Base-by-base conservation (phyloP, 2,329 filamentous ascomycete genomes). In the Diaporthe destruens region DNA sequence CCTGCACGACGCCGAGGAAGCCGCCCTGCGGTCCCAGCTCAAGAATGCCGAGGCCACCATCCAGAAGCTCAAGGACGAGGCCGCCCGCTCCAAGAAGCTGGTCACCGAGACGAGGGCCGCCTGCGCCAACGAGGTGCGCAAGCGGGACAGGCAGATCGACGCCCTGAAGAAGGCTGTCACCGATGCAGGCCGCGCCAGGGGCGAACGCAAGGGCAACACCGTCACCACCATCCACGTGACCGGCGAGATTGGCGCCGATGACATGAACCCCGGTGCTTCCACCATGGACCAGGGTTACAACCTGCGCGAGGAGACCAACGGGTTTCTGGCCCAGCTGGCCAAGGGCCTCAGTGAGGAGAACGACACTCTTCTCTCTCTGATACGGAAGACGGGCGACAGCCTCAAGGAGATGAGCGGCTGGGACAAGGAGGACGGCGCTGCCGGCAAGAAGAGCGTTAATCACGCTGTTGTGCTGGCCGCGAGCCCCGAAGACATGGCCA, bases 301-400 rank as follows among this genome's bases (percentile, higher is more conserved):
- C 77, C 84, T 98, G 74, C 91, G 92, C 77, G 90, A 92, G 80
- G 96, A 98, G 83, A 97, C 96, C 6, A 98, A 96, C 61, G 92
- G 95, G 65, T 98, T 98, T 79, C 85, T 99, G 72, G 96, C 95
- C 0, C 91, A 93, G 78, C 84, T 98, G 72, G 95, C 94, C 39
- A 93, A 93, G 80, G 91, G 90, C 51, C 84, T 98, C 72, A 96
- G 94, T 78, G 94, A 97, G 76, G 96, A 99, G 81, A 99, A 99
- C 78, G 95, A 98, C 79, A 88, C 89, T 6, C 83, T 98, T 16
- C 90, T 97, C 49, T 86, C 85, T 1, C 85, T 98, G 39, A 87
- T 97, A 66, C 87, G 91, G 68, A 90, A 89, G 66, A 94, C 94
- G 0, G 88, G 96, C 71, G 85, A 89, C 1, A 93, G 90, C 0